A percentile compares a stretch with the other conserved stretches of the same genome.
These are phyloP conservation scores for Phytopythium chamaehyphon DNA, from an alignment of 352 stramenopile genomes.

Conservation along the genomic window DNA sequence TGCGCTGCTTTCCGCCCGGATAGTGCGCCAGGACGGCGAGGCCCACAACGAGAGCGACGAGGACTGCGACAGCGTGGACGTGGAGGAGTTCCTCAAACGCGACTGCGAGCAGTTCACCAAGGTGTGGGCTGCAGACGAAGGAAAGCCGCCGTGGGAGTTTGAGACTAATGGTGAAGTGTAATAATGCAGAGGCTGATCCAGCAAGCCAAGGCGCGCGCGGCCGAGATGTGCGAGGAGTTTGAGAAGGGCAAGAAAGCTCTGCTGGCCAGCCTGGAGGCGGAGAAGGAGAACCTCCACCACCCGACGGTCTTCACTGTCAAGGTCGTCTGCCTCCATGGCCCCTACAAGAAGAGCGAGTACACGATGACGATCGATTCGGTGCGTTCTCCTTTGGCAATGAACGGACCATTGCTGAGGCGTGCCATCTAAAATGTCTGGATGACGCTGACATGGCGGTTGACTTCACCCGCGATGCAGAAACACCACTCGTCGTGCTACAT, in stretches of 20 bases:
- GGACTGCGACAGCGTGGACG: constrained; percentile 26
- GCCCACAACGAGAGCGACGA: constrained; percentile 7
- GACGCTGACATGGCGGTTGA: too few species aligned
- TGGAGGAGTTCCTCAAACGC: constrained; percentile 41
- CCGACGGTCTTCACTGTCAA: constrained; percentile 39
- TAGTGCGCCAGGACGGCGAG: neutral
- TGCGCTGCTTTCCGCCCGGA: neutral
- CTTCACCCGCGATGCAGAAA: constrained; percentile 19
- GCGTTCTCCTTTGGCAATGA: neutral
- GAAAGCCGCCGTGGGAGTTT: neutral
- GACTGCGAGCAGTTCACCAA: constrained; percentile 40
- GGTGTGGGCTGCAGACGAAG: constrained; percentile 11
- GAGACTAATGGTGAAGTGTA: neutral
- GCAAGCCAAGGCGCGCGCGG: constrained; percentile 40
- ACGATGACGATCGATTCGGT: constrained; percentile 58
- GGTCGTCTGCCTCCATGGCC: constrained; percentile 46
- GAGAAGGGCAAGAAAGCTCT: constrained; percentile 51
- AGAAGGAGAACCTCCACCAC: constrained; percentile 50
- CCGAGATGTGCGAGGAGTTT: constrained; percentile 48
- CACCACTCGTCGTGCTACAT: constrained; percentile 60
- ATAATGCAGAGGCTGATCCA: constrained; percentile 44
- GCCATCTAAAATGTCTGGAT: too few species aligned
- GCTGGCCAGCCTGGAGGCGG: constrained; percentile 44
- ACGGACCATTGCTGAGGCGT: too few species aligned
- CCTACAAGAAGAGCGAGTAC: constrained; percentile 59